A percentile compares a stretch with the other conserved stretches of the same genome.
These are phyloP conservation scores for Pezicula neosporulosa DNA, from an alignment of 2,329 filamentous ascomycete species.

Conservation along the genomic window DNA sequence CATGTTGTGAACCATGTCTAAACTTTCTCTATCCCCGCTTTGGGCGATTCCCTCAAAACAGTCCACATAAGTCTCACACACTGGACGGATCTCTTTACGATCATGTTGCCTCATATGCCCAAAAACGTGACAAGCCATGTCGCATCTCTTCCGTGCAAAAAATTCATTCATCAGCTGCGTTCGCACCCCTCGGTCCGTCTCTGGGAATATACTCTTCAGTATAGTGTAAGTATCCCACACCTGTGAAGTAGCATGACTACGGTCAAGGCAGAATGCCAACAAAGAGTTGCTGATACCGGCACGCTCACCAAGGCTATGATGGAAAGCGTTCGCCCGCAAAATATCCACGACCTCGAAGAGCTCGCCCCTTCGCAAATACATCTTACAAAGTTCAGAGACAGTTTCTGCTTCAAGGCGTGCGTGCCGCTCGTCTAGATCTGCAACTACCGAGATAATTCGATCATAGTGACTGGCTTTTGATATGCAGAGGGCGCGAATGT, in stretches of 20 bases:
- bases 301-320: constrained; percentile 69
- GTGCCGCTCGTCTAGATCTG: constrained; percentile 67
- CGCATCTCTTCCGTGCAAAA: constrained; percentile 71
- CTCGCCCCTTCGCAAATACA: constrained; percentile 74
- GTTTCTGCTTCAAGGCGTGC: constrained; percentile 71
- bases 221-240: constrained; percentile 65
- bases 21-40: constrained; percentile 56
- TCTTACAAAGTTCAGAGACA: constrained; percentile 66
- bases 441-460: constrained; percentile 68
- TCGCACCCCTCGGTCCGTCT: constrained; percentile 62
- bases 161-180: constrained; percentile 77
- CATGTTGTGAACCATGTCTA: constrained; percentile 85
- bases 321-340: constrained; percentile 69
- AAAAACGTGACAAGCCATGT: constrained; percentile 85
- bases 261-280: constrained; percentile 64
- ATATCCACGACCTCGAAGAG: constrained; percentile 77
- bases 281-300: constrained; percentile 63
- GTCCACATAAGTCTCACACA: constrained; percentile 68
- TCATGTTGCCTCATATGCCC: constrained; percentile 87
- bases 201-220: constrained; percentile 61
- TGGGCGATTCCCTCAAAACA: constrained; percentile 74
- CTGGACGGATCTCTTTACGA: constrained; percentile 61
- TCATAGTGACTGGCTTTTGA: constrained; percentile 61
- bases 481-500: constrained; percentile 66
- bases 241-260: constrained; percentile 56